Evolutionary conservation across 305 asterid species (phyloP), one percentile per base, ranked within the genome.

Genomic region (Fraxinus dipetala): DNA sequence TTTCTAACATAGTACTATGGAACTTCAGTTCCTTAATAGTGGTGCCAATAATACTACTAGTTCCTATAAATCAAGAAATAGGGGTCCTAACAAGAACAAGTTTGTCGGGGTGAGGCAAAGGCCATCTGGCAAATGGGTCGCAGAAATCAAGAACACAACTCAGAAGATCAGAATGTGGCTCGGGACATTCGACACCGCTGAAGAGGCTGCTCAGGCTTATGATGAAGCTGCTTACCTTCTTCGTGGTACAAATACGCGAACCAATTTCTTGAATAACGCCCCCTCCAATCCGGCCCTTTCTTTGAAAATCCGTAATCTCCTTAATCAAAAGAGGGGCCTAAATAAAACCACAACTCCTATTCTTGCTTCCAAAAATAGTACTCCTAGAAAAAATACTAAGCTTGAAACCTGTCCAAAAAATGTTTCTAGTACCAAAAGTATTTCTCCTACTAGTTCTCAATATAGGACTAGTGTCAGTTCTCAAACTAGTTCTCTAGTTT

Each of bases 281-380:
- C 96, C 96, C 6, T 84, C 90, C 72, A 93, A 90, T 81, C 95
- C 98, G 31, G 95, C 97, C 34, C 87, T 94, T 30, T 91, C 96
- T 8, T 73, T 89, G 87, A 91, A 92, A 78, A 91, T 94, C 83
- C 90, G 90, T 63, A 94, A 91, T 83, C 90, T 94, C 51, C 90
- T 91, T 80, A 89, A 90, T 38, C 97, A 90, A 31, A 92, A 92
- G 87, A 90, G 89, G 84, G 79, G 81, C 81, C 93, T 84, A 9
- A 88, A 84, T 72, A 89, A 88, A 80, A 83, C 63, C 83, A 70
- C 9, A 13, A 78, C 20, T 22, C 81, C 87, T n/a, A 24, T 83
- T 59, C 74, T 67, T 31, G 11, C 67, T 28, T 36, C 88, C 6
- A 14, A 87, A 13, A 10, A 31, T 6, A 48, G 74, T 26, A 72